Base-by-base conservation (phyloP, 805 yeast genomes). In the Metschnikowia koreensis region DNA sequence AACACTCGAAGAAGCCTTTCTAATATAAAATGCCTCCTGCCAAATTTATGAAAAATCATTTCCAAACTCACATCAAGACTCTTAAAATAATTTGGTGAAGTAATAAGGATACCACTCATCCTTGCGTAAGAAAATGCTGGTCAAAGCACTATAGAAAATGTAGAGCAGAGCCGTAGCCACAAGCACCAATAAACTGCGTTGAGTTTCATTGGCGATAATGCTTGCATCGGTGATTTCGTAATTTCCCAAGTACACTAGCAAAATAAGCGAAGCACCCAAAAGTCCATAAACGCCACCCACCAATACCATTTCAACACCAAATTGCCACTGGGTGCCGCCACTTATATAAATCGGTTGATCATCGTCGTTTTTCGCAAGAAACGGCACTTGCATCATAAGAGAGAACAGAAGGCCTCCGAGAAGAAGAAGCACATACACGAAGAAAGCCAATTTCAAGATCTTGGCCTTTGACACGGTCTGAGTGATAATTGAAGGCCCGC, bases 371-470 rank as follows among this genome's bases (percentile, higher is more conserved):
- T 70, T 73, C 1, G 85, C 83, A 16, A 87, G 56, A 45, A 88
- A 81, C 2, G 93, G 90, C 1, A 83, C 81, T 1, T 76, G 75
- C 57, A 84, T 74, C 47, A 84, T 83, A 27, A 77, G 66, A 0
- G 87, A 78, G 63, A 83, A 88, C 68, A 81, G 84, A 57, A 80
- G 80, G 0, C 96, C 96, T 36, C 87, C 75, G 10, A 80, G 66
- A 47, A 81, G 78, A 1, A 76, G 52, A 39, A 80, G 62, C 12
- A 82, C 75, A 1, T 73, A 56, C 6, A 67, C 53, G 6, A 83
- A 65, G 2, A 79, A 59, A 1, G 59, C 22, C 16, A 59, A 49
- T 31, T 54, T 57, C 54, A 67, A 67, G 6, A 63, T 57, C 9
- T 55, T 54, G 40, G 57, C 60, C 57, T 66, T 71, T 22, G 57